phyloP scores from a whole-genome alignment of 139 green algal genomes.

The Chlamydomonas schloesseri region DNA sequence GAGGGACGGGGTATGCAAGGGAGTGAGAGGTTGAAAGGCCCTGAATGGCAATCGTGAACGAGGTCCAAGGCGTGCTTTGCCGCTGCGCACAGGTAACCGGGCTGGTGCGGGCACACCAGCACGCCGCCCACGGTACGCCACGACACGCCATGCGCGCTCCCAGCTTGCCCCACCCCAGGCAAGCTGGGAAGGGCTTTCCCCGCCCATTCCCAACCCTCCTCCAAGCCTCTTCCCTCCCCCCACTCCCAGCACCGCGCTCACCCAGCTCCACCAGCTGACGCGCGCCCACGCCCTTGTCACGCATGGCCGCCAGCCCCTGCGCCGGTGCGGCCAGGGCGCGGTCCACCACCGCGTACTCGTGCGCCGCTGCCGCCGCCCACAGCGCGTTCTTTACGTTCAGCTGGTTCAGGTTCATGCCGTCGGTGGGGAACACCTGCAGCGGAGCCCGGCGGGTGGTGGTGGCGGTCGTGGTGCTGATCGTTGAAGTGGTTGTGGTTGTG shows the following conservation, averaged over 20 bases:
- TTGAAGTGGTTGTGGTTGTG: background rate
- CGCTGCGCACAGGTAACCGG: too few species aligned
- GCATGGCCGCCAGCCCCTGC: constrained; percentile 16
- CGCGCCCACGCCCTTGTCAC: constrained; percentile 3
- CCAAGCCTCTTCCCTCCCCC: background rate
- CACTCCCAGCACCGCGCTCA: background rate
- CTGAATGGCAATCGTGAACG: too few species aligned
- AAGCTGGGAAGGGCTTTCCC: too few species aligned
- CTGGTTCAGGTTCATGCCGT: constrained; percentile 50
- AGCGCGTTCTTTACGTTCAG: constrained; percentile 41
- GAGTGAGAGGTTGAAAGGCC: too few species aligned
- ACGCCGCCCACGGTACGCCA: too few species aligned
- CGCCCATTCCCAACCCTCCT: too few species aligned
- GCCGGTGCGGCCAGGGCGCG: background rate
- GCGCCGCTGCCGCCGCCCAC: constrained; percentile 30
- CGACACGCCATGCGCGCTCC: too few species aligned
- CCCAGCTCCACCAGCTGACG: background rate
- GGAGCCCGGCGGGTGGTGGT: background rate
- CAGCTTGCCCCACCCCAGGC: too few species aligned
- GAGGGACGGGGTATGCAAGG: too few species aligned
- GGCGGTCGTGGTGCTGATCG: background rate
- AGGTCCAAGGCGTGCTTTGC: too few species aligned
- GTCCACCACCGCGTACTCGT: constrained; percentile 25
- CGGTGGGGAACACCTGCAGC: constrained; percentile 45
- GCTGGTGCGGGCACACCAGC: too few species aligned